These are phyloP conservation scores for Parmelia sp. DNA, from an alignment of 495 filamentous ascomycete genomes.

Conservation along the genomic window DNA sequence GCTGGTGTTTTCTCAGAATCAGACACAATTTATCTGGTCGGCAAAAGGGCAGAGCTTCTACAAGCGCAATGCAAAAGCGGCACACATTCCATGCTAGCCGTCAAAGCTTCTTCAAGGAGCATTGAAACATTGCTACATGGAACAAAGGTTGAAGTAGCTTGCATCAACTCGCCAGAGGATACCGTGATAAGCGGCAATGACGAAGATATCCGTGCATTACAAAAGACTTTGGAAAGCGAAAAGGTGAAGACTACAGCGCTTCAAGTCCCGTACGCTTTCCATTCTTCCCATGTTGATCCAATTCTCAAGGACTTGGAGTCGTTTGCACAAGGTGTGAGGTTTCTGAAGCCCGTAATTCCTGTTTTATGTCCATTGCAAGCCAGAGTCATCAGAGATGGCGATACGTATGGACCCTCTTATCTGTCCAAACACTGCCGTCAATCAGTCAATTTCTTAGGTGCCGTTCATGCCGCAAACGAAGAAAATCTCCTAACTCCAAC, in stretches of 20 bases:
- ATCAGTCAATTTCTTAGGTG: too few relatives aligned
- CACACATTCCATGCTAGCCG: slow-evolving; percentile 51
- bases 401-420: too few relatives aligned
- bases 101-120: slow-evolving; percentile 22
- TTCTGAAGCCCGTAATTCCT: too few relatives aligned
- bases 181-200: slow-evolving; percentile 29
- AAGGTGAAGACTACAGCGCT: slow-evolving; percentile 26
- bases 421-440: too few relatives aligned
- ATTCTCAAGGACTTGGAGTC: slow-evolving; percentile 54
- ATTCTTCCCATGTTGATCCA: slow-evolving; percentile 58
- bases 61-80: slow-evolving; percentile 55
- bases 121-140: background rate
- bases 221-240: background rate
- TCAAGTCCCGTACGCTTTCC: slow-evolving; percentile 61
- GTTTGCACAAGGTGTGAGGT: slow-evolving; percentile 41
- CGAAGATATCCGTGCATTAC: background rate
- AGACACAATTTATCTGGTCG: slow-evolving; percentile 65
- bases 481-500: too few relatives aligned
- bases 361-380: too few relatives aligned
- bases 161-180: slow-evolving; percentile 29
- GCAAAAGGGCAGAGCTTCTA: slow-evolving; percentile 59
- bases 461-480: too few relatives aligned
- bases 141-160: slow-evolving; percentile 30
- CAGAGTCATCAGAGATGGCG: too few relatives aligned
- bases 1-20: slow-evolving; percentile 63